Evolutionary conservation across 495 filamentous ascomycete species (phyloP).

Genomic region (Daldinia bambusicola): DNA sequence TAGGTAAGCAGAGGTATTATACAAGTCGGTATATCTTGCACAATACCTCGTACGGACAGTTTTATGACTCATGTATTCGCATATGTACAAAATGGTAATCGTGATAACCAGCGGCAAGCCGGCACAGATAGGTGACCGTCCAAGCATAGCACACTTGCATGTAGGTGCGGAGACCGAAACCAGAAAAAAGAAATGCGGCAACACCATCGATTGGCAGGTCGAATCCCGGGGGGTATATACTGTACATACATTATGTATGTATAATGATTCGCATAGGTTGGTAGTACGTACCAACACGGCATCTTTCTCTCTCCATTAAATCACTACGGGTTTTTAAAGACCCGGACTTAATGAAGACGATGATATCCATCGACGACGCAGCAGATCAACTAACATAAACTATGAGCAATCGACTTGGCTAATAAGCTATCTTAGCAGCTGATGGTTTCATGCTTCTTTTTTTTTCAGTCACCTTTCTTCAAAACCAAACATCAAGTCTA

Average conservation of each 20-base stretch:
- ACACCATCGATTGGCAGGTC: slow-evolving; percentile 17
- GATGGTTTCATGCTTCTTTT: no score
- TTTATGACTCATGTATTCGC: no score
- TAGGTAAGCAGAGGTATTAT: slow-evolving; percentile 6
- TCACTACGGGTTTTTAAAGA: no score
- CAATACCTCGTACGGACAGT: no score
- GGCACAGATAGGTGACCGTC: background rate
- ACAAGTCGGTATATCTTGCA: background rate
- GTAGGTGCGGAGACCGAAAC: slow-evolving; percentile 7
- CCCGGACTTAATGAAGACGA: no score
- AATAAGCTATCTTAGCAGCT: no score
- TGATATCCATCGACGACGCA: background rate
- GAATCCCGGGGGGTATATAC: background rate
- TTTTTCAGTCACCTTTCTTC: no score
- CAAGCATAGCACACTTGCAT: background rate
- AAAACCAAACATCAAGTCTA: no score
- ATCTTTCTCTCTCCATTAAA: background rate
- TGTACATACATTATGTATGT: slow-evolving; percentile 3
- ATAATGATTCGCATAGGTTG: slow-evolving; percentile 6
- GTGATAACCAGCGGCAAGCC: background rate
- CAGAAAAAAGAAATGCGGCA: slow-evolving; percentile 8
- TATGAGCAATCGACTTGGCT: background rate
- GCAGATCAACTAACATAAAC: background rate
- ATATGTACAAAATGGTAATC: no score
- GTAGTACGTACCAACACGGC: slow-evolving; percentile 5